Percentiles rank a stretch among this genome's conserved stretches.
Evolutionary conservation across 371 early-diverging fungal genomes (phyloP).

Genomic region (Syncephalastrum contaminatum): DNA sequence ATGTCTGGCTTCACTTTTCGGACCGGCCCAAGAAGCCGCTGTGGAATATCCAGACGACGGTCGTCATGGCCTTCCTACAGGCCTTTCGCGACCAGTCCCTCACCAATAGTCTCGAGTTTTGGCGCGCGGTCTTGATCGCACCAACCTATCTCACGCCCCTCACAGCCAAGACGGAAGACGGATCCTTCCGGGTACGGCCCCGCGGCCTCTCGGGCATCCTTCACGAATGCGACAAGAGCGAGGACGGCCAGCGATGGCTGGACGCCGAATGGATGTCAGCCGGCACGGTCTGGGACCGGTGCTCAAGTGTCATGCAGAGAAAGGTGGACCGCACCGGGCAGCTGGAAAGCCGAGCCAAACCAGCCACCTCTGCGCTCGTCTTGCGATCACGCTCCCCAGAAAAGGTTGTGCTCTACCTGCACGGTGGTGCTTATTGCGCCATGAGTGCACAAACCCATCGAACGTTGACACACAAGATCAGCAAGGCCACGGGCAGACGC

Average conservation of each 20-base stretch:
- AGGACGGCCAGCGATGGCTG: slow-evolving; percentile 20
- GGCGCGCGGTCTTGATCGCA: slow-evolving; percentile 29
- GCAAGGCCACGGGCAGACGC: slow-evolving; percentile 44
- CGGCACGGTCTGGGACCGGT: slow-evolving; percentile 19
- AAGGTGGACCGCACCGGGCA: slow-evolving; percentile 8
- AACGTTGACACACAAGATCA: slow-evolving; percentile 54
- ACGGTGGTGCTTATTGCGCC: slow-evolving; percentile 67
- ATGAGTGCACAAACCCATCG: slow-evolving; percentile 64
- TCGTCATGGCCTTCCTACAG: slow-evolving; percentile 36
- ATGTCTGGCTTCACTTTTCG: slow-evolving; percentile 27
- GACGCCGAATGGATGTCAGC: slow-evolving; percentile 42
- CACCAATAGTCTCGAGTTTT: slow-evolving; percentile 32
- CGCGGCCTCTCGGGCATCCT: slow-evolving; percentile 29
- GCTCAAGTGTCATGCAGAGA: slow-evolving; percentile 12
- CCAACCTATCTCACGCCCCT: slow-evolving; percentile 27
- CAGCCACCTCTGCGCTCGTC: slow-evolving; percentile 3
- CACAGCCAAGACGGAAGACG: slow-evolving; percentile 21
- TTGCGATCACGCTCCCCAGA: slow-evolving; percentile 24
- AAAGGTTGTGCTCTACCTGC: slow-evolving; percentile 60
- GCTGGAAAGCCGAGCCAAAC: background rate
- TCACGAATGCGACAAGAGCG: slow-evolving; percentile 18
- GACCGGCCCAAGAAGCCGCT: slow-evolving; percentile 31
- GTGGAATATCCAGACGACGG: slow-evolving; percentile 40
- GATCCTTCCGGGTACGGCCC: slow-evolving; percentile 20
- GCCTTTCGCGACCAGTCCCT: slow-evolving; percentile 29